Conservation (phyloP, 129 eudicot genomes). For the Escallonia herrerae region DNA sequence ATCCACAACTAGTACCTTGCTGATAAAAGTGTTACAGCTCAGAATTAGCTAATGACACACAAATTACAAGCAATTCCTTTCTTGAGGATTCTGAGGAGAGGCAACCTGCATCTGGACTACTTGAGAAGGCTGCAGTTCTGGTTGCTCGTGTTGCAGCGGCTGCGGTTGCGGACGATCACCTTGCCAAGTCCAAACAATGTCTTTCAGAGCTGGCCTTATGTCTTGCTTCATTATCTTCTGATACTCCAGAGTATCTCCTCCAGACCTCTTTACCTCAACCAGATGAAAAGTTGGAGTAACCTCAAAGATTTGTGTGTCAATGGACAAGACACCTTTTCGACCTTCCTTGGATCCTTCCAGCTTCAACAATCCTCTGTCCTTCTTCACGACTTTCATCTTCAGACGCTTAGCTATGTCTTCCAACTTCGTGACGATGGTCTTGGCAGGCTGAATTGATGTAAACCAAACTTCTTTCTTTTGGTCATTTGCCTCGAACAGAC, state of each 20-base stretch:
- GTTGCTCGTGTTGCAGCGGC: slow-evolving; percentile 8
- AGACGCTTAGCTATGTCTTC: slow-evolving; percentile 51
- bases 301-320: slow-evolving; percentile 61
- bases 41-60: too few species aligned
- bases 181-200: slow-evolving; percentile 66
- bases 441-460: slow-evolving; percentile 33
- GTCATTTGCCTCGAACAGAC: slow-evolving; percentile 32
- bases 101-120: too few species aligned
- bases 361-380: slow-evolving; percentile 43
- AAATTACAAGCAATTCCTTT: too few species aligned
- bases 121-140: background rate
- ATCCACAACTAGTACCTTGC: too few species aligned
- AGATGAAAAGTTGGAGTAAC: slow-evolving; percentile 39
- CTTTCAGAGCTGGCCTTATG: slow-evolving; percentile 41
- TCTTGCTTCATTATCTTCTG: slow-evolving; percentile 40
- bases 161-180: slow-evolving; percentile 20
- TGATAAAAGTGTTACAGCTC: too few species aligned
- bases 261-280: slow-evolving; percentile 40
- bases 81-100: too few species aligned
- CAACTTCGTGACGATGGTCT: slow-evolving; percentile 39
- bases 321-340: slow-evolving; percentile 43
- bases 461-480: slow-evolving; percentile 46
- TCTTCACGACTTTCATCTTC: slow-evolving; percentile 51
- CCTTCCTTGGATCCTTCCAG: slow-evolving; percentile 49
- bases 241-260: slow-evolving; percentile 65